Evolutionary conservation across 495 filamentous ascomycete species (phyloP).

Genomic region (Penicillium herquei): DNA sequence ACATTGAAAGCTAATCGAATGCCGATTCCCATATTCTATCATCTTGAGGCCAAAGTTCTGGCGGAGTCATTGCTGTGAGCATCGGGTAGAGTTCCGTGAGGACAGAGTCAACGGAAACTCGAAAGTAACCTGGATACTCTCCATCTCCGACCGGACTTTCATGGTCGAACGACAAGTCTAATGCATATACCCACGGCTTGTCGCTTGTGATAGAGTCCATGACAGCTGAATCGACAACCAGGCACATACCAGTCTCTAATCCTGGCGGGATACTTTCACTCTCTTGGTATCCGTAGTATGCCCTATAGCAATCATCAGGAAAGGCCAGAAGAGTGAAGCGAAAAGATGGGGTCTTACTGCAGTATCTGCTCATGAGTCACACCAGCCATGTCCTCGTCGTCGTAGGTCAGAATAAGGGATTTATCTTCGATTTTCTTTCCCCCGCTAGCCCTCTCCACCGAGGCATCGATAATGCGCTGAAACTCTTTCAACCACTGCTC

Average conservation of each 20-base stretch:
- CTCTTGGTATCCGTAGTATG: neutral
- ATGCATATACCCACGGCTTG: constrained; percentile 1
- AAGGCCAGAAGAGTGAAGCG: too few species aligned
- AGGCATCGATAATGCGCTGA: neutral
- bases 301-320: neutral
- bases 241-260: constrained; percentile 2
- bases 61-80: constrained; percentile 1
- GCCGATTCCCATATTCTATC: constrained; percentile 2
- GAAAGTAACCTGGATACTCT: constrained; percentile 5
- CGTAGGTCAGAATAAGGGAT: neutral
- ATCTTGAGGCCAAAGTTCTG: constrained; percentile 1
- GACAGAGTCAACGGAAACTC: neutral
- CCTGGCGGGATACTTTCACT: neutral
- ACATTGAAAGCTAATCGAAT: too few species aligned
- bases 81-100: constrained; percentile 3
- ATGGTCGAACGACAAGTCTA: constrained; percentile 4
- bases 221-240: neutral
- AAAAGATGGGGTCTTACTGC: neutral
- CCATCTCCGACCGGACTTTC: neutral
- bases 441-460: neutral
- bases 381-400: constrained; percentile 1
- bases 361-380: neutral
- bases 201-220: neutral
- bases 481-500: constrained; percentile 1
- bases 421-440: constrained; percentile 5